phyloP scores from a whole-genome alignment of 768 basidiomycete genomes.

The Solioccasus polychromus region DNA sequence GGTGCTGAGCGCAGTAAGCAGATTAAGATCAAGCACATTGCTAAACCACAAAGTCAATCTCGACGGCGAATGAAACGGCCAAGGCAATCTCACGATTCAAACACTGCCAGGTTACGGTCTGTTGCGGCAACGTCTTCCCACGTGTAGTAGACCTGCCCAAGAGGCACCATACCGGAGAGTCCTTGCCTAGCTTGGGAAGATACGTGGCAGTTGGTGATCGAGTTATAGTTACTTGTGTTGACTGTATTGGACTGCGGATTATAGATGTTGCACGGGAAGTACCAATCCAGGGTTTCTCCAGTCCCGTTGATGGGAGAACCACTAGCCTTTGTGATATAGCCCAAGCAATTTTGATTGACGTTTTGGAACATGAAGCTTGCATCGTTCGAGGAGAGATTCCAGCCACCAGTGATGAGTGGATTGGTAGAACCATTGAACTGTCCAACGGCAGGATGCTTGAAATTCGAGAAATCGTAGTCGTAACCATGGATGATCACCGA shows the following conservation, averaged over 20 bases:
- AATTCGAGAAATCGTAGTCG: conserved; percentile 87
- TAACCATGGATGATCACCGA: conserved; percentile 94
- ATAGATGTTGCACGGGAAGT: conserved; percentile 95
- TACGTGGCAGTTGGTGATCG: conserved; percentile 70
- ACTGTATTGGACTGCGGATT: conserved; percentile 62
- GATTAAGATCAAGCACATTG: conserved; percentile 80
- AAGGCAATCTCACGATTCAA: conserved; percentile 70
- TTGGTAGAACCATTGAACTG: conserved; percentile 79
- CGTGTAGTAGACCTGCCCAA: conserved; percentile 90
- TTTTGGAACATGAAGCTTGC: conserved; percentile 95
- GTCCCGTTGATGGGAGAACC: conserved; percentile 69
- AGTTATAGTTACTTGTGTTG: conserved; percentile 70
- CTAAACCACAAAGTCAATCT: conserved; percentile 39
- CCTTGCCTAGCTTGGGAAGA: conserved; percentile 47
- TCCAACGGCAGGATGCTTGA: conserved; percentile 73
- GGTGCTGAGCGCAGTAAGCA: conserved; percentile 81
- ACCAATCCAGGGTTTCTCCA: conserved; percentile 76
- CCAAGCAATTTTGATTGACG: conserved; percentile 78
- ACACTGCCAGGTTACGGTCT: conserved; percentile 85
- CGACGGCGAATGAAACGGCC: conserved; percentile 1
- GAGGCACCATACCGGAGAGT: conserved; percentile 48
- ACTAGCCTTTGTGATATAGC: conserved; percentile 67
- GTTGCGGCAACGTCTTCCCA: conserved; percentile 81
- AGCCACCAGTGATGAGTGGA: conserved; percentile 75
- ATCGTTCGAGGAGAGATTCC: conserved; percentile 82